Evolutionary conservation across 2,329 filamentous ascomycete species (phyloP).

Genomic region (Colletotrichum liriopes): DNA sequence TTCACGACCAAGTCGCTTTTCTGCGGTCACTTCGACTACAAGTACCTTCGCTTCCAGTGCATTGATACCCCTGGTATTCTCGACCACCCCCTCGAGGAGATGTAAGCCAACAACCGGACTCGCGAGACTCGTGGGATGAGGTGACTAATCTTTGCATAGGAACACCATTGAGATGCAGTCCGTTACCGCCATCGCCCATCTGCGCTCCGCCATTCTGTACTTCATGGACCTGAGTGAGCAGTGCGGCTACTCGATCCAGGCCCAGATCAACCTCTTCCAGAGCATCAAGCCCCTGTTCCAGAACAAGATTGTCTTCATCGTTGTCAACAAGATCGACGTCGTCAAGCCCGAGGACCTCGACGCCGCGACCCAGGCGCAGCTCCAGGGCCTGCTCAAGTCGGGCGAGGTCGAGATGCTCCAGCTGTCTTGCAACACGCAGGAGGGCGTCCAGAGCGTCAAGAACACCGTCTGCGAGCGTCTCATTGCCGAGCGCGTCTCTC

Average conservation of each 20-base stretch:
- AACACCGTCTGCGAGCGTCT: conserved; percentile 95
- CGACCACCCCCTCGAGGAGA: conserved; percentile 97
- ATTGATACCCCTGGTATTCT: conserved; percentile 99
- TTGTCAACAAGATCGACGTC: conserved; percentile 99
- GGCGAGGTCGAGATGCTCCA: conserved; percentile 94
- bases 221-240: conserved; percentile 99
- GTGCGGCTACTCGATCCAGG: conserved; percentile 93
- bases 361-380: conserved; percentile 80
- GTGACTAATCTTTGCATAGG: conserved; percentile 52
- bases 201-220: conserved; percentile 95
- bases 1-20: conserved; percentile 99
- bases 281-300: conserved; percentile 95
- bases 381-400: conserved; percentile 86
- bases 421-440: conserved; percentile 93
- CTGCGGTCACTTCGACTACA: conserved; percentile 98
- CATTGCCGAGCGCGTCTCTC: conserved; percentile 91
- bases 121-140: neutral
- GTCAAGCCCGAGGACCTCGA: conserved; percentile 90
- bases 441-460: conserved; percentile 95
- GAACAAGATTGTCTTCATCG: conserved; percentile 96
- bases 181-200: conserved; percentile 97
- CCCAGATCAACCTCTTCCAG: conserved; percentile 95
- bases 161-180: conserved; percentile 99
- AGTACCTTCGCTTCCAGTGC: conserved; percentile 89
- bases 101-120: conserved; percentile 31